These are phyloP conservation scores for Penicillium antarcticum DNA, from an alignment of 495 filamentous ascomycete genomes.

Conservation along the genomic window DNA sequence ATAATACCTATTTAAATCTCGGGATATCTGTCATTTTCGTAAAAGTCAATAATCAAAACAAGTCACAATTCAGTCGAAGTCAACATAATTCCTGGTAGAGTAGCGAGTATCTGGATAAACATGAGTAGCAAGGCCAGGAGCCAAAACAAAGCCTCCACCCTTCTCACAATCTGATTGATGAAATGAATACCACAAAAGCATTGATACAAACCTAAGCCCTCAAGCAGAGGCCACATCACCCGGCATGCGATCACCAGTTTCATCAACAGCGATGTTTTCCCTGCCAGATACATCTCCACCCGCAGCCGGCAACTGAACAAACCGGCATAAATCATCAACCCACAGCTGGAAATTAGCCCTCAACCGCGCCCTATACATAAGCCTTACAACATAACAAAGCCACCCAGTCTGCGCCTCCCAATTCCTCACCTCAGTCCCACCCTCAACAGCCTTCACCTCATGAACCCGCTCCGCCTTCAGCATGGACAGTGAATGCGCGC, in stretches of 20 bases:
- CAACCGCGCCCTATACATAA: conserved; percentile 34
- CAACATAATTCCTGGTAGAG: no score
- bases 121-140: no score
- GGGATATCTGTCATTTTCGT: not conserved
- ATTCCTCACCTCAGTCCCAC: conserved; percentile 36
- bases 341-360: conserved; percentile 36
- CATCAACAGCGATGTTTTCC: not conserved
- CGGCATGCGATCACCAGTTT: not conserved
- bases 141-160: no score
- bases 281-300: not conserved
- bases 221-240: no score
- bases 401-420: conserved; percentile 43
- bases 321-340: conserved; percentile 37
- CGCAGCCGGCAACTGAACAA: conserved; percentile 17
- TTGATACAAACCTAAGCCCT: no score
- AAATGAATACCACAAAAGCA: no score
- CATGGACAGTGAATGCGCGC: conserved; percentile 23
- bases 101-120: no score
- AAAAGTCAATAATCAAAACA: not conserved
- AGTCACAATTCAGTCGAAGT: no score
- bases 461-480: conserved; percentile 39
- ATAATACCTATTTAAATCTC: not conserved
- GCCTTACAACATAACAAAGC: conserved; percentile 37
- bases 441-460: conserved; percentile 33
- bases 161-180: no score